Conservation (phyloP, 2,329 filamentous ascomycete species). For the Aspergillus spinulosporus region DNA sequence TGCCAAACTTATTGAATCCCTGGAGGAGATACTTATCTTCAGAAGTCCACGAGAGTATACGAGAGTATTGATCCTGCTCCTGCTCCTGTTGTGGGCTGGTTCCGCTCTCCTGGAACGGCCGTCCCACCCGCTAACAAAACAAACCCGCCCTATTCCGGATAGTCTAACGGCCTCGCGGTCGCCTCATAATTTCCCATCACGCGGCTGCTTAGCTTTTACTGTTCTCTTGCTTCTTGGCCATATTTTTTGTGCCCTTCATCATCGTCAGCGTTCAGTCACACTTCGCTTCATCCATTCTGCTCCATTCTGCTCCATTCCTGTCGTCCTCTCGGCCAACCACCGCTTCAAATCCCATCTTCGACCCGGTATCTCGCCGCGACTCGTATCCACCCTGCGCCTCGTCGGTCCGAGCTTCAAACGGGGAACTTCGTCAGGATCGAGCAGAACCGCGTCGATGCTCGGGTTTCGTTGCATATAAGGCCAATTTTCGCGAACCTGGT, state of each 20-base stretch:
- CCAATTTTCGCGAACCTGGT: constrained; percentile 20
- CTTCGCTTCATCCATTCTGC: neutral
- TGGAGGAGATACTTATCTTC: neutral
- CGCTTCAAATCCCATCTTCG: neutral
- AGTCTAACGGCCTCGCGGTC: constrained; percentile 9
- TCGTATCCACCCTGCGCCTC: constrained; percentile 1
- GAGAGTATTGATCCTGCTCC: too few species aligned
- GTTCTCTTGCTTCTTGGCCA: constrained; percentile 1
- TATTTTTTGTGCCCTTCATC: constrained; percentile 8
- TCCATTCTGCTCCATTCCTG: neutral
- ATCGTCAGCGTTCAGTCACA: neutral
- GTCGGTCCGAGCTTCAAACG: constrained; percentile 11
- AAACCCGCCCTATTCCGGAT: constrained; percentile 2
- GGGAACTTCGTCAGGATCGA: constrained; percentile 9
- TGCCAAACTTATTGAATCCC: too few species aligned
- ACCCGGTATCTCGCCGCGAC: neutral
- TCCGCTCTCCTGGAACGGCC: constrained; percentile 24
- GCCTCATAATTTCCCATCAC: constrained; percentile 19
- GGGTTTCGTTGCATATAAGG: constrained; percentile 13
- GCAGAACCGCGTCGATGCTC: constrained; percentile 14
- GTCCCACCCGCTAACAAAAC: constrained; percentile 15
- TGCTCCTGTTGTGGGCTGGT: constrained; percentile 13
- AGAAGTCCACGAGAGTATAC: neutral
- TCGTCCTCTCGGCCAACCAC: neutral
- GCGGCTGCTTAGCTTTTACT: constrained; percentile 12